These are phyloP conservation scores for Citrullus amarus DNA, from an alignment of 306 rosid genomes.

Conservation along the genomic window DNA sequence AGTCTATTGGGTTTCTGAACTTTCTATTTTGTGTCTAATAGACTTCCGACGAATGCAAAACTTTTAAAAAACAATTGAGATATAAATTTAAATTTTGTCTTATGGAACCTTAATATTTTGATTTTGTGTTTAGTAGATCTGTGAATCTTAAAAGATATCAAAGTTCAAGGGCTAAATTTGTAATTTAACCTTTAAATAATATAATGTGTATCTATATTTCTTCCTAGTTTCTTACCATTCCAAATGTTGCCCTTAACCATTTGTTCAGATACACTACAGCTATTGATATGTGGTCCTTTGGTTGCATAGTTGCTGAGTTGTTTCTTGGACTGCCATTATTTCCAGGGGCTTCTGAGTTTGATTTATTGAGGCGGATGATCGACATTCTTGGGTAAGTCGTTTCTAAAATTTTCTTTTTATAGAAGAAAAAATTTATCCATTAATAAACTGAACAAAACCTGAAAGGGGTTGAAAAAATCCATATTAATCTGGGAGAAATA, in stretches of 20 bases:
- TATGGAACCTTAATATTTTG: background rate
- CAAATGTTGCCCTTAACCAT: slow-evolving; percentile 34
- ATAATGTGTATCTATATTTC: background rate
- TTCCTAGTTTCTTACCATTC: background rate
- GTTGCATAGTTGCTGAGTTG: slow-evolving; percentile 98
- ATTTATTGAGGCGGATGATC: slow-evolving; percentile 84
- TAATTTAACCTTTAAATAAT: too few relatives aligned
- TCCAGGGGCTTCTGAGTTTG: slow-evolving; percentile 98
- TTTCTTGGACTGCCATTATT: slow-evolving; percentile 93
- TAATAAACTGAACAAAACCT: background rate
- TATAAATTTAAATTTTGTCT: too few relatives aligned
- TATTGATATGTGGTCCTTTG: slow-evolving; percentile 99
- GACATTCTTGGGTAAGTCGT: slow-evolving; percentile 82
- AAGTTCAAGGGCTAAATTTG: background rate
- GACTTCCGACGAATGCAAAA: background rate
- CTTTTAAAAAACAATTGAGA: background rate
- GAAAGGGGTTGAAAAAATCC: background rate
- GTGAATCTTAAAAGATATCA: too few relatives aligned
- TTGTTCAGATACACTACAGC: slow-evolving; percentile 74
- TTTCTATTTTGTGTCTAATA: background rate
- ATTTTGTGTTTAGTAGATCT: too few relatives aligned
- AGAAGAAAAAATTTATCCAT: background rate
- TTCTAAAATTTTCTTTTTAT: background rate
- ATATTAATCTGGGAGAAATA: background rate
- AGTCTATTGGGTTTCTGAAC: background rate